Percentiles rank a stretch among this genome's conserved stretches.
Conservation (phyloP, 768 basidiomycete genomes). For the Rubroboletus pulcherrimus region DNA sequence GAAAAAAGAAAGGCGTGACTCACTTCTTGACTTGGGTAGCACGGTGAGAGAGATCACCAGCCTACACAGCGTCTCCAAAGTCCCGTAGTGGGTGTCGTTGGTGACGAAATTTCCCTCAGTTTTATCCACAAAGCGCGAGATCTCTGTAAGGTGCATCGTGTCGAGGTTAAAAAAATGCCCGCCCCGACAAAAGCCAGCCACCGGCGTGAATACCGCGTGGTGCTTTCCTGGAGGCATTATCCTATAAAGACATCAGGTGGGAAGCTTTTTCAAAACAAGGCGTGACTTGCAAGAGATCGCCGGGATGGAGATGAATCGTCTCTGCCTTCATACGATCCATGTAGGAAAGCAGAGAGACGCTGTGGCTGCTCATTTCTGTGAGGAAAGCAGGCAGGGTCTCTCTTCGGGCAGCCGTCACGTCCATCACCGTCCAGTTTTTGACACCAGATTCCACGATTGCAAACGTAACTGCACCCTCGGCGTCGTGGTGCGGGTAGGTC, state of each 20-base stretch:
- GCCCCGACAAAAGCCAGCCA: neutral
- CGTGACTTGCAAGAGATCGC: neutral
- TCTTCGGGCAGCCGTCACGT: neutral
- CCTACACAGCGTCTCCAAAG: no score
- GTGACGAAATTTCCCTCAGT: no score
- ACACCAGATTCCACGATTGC: neutral
- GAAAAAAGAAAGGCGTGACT: no score
- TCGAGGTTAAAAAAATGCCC: conserved; percentile 12
- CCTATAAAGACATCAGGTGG: neutral
- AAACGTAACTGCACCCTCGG: neutral
- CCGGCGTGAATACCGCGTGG: conserved; percentile 5
- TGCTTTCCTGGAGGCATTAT: neutral
- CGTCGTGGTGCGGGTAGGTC: neutral
- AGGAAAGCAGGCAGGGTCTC: neutral
- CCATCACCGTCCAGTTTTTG: neutral
- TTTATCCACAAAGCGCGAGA: no score
- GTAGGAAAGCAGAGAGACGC: neutral
- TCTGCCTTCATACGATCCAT: neutral
- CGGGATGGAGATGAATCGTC: neutral
- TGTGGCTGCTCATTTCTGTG: neutral
- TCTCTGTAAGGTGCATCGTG: conserved; percentile 1
- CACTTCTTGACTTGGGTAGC: no score
- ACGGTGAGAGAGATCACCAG: no score
- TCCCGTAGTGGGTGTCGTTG: no score
- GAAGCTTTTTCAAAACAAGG: neutral